Base-by-base conservation (phyloP, 345 rosid species). In the Carallia brachiata region DNA sequence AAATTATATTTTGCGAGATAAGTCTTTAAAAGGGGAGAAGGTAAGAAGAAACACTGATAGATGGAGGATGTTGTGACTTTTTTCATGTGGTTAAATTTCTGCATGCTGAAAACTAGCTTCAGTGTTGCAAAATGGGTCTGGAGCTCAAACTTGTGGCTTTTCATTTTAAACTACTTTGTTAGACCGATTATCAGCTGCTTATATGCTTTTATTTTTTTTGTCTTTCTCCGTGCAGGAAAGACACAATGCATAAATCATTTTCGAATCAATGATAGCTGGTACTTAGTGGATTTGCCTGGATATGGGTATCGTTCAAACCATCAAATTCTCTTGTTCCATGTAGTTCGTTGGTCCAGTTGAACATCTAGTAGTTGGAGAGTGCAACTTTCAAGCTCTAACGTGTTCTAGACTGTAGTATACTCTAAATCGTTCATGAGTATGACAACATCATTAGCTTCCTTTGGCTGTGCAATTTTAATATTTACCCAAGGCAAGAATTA, bases 171-270 rank as follows among this genome's bases (percentile, higher is more conserved):
- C 17, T 44, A 44, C 15, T 3, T 3, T 12, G 13, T 7, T 6
- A 12, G 13, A 4, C 17, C 39, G 27, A 15, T 36, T 6, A 23
- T 19, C 59, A 4, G 31, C 36, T 50, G 19, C 27, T 0, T 71
- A 4, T 1, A 32, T 32, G 34, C 34, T 1, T 44, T 44, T 44
- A 5, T 4, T 44, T 44, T 12, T 1, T 44, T 27, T 28, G 19
- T 34, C 37, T 2, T 70, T 54, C 73, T 37, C 58, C 53, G 34
- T 78, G 73, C 63, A 94, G 99, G 99, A 81, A 94, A 94, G 84
- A 94, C 97, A 7, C 97, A 91, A 57, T 94, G 99, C 85, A 94
- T 94, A 73, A 94, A 94, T 79, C 99, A 94, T 82, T 94, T 94
- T 73, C 85, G 92, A 77, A 78, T 94, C 71, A 94, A 94, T 71